Base-by-base conservation (phyloP, 495 filamentous ascomycete genomes). In the Glonium stellatum region DNA sequence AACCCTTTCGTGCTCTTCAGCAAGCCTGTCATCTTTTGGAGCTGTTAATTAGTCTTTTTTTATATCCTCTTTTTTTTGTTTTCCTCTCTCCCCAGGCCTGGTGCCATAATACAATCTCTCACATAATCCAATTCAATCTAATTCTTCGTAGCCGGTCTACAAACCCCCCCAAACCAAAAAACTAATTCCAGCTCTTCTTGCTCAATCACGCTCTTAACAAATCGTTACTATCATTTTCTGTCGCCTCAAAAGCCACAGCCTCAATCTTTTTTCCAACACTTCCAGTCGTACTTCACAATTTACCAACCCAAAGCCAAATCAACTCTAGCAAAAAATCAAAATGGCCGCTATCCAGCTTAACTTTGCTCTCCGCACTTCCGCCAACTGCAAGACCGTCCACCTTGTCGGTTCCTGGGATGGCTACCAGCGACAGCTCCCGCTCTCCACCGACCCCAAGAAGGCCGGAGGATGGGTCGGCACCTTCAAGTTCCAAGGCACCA, bases 351-450 rank as follows among this genome's bases (percentile, higher is more conserved):
- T 75, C 48, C 74, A 76, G 54, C 69, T 75, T 55, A 73, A 72
- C 68, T 76, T 76, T 61, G 83, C 85, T 73, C 87, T 98, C 72
- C 91, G 92, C 78, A 96, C 93, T 73, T 95, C 92, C 72, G 81
- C 89, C 76, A 89, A 91, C 77, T 89, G 92, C 82, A 96, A 97
- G 85, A 92, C 91, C 75, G 93, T 95, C 75, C 93, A 97, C 73
- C 82, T 98, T 61, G 85, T 97, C 71, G 93, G 93, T 71, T 97
- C 93, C 62, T 98, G 93, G 93, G 95, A 98, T 80, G 88, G 89
- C 80, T 98, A 98, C 83, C 76, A 77, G 59, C 89, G 90, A 63
- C 92, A 96, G 73, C 86, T 95, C 70, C 91, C 91, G 57, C 85
- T 96, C 67, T 88, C 90, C 72, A 88, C 88, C 77, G 90, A 96